Conservation (phyloP, 257 asterid genomes). For the Ilex aquifolium region DNA sequence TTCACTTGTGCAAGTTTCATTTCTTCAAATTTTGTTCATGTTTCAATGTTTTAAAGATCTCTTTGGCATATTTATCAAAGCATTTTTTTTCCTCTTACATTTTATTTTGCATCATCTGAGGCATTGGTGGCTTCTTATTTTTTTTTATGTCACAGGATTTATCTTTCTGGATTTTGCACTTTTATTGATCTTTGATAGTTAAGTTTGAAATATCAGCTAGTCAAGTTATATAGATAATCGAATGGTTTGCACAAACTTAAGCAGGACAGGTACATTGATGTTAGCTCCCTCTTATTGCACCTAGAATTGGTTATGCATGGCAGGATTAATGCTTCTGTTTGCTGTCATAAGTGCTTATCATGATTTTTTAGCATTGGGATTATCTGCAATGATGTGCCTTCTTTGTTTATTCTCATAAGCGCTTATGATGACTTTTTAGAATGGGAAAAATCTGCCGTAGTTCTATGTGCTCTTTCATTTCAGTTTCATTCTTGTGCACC, state of each 20-base stretch:
- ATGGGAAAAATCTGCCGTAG: not conserved
- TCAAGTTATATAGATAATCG: not conserved
- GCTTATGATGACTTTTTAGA: not conserved
- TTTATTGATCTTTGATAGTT: not conserved
- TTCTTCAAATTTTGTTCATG: not conserved
- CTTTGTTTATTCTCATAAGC: no score
- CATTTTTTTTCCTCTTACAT: no score
- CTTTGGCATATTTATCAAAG: no score
- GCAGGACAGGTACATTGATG: not conserved
- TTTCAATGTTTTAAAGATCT: not conserved
- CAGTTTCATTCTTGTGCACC: no score
- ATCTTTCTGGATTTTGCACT: not conserved
- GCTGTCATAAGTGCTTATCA: not conserved
- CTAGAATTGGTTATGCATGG: not conserved
- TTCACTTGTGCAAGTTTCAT: not conserved
- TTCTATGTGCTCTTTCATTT: not conserved
- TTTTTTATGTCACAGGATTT: not conserved
- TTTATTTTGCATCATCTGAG: no score
- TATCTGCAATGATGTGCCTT: not conserved
- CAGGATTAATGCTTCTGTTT: not conserved
- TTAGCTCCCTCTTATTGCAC: not conserved
- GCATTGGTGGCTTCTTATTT: no score
- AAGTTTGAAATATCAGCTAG: not conserved
- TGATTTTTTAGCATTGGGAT: not conserved
- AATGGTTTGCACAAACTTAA: not conserved